Evolutionary conservation across 495 filamentous ascomycete species (phyloP).

Genomic region (Podospora pseudoanserina): DNA sequence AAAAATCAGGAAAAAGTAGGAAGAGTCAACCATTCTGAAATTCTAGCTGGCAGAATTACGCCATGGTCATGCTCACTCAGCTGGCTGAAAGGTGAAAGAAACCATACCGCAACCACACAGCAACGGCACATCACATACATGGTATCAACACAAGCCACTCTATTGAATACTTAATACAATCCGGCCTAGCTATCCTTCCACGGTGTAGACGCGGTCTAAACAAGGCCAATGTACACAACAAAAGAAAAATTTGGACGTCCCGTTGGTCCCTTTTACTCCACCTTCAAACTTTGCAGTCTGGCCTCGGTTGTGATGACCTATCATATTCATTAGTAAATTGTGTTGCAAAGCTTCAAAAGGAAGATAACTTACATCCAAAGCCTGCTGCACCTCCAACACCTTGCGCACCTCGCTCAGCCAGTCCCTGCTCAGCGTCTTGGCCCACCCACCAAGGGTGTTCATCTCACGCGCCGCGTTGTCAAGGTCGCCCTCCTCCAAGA

Average conservation of each 20-base stretch:
- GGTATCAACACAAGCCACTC: constrained; percentile 10
- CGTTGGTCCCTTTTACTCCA: constrained; percentile 38
- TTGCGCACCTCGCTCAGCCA: constrained; percentile 86
- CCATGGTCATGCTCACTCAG: too few species aligned
- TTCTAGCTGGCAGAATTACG: too few species aligned
- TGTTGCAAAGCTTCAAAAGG: constrained; percentile 8
- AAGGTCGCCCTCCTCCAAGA: constrained; percentile 85
- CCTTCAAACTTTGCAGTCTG: constrained; percentile 57
- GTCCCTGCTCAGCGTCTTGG: constrained; percentile 85
- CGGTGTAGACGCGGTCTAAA: constrained; percentile 14
- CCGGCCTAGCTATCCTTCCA: neutral
- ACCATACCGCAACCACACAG: neutral
- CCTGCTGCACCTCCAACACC: constrained; percentile 91
- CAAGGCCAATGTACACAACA: constrained; percentile 24
- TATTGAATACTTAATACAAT: constrained; percentile 24
- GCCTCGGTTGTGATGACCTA: constrained; percentile 60
- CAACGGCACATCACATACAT: neutral
- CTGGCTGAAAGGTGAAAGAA: too few species aligned
- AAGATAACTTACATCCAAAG: constrained; percentile 72
- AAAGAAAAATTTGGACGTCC: constrained; percentile 6
- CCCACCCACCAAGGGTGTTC: constrained; percentile 89
- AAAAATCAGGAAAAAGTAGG: neutral
- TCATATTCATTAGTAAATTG: constrained; percentile 23
- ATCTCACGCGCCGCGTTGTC: constrained; percentile 92
- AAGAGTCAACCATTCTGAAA: neutral